These are phyloP conservation scores for Fraxinus sp. DNA, from an alignment of 305 asterid species.

Conservation along the genomic window DNA sequence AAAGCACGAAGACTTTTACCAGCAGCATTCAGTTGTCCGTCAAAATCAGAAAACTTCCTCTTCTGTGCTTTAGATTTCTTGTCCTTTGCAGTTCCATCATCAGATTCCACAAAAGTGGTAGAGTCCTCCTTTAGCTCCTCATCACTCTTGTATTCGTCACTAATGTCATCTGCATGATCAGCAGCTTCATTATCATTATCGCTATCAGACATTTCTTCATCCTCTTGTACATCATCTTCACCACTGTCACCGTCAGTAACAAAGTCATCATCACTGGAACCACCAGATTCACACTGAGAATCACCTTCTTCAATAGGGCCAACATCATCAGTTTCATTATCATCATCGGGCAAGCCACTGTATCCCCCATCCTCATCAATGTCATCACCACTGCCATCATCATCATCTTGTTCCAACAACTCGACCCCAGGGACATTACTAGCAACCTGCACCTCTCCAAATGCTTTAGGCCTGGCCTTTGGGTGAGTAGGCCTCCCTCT, in stretches of 20 bases:
- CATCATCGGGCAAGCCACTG: constrained; percentile 34
- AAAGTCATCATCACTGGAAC: constrained; percentile 34
- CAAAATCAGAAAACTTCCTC: constrained; percentile 71
- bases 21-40: constrained; percentile 57
- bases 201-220: constrained; percentile 42
- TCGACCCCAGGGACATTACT: constrained; percentile 76
- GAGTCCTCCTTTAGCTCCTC: constrained; percentile 23
- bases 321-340: constrained; percentile 35
- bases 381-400: constrained; percentile 43
- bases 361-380: constrained; percentile 26
- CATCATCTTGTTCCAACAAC: constrained; percentile 60
- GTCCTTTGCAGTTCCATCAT: constrained; percentile 21
- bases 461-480: constrained; percentile 84
- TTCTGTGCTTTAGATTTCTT: constrained; percentile 46
- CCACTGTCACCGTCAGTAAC: constrained; percentile 38
- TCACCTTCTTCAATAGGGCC: constrained; percentile 30
- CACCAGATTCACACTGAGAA: constrained; percentile 38
- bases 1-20: constrained; percentile 73
- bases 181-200: constrained; percentile 33
- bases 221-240: constrained; percentile 35
- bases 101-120: constrained; percentile 24
- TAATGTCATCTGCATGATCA: constrained; percentile 39
- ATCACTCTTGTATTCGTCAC: constrained; percentile 36
- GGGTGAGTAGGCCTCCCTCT: constrained; percentile 77
- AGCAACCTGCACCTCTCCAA: constrained; percentile 73